Evolutionary conservation across 306 rosid species (phyloP), one percentile per base, ranked within the genome.

Genomic region (Senna siamea): DNA sequence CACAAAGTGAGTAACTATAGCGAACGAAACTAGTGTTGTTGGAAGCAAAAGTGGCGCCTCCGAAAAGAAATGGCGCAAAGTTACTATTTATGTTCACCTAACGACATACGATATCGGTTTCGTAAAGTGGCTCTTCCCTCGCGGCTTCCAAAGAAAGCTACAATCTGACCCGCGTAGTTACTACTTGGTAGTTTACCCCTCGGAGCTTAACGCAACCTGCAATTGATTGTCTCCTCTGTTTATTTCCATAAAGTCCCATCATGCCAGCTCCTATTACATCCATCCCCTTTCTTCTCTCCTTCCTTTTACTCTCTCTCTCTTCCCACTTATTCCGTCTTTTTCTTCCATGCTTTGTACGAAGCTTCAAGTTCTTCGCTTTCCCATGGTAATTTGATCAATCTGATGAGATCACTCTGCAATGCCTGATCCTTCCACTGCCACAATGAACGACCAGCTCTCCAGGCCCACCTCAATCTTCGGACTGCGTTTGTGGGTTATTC

Each of bases 381-480:
- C 12, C 50, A 5, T 43, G 10, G 9, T 17, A 0, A 12, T 7
- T 11, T 46, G 40, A 19, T 34, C 7, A 70, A 6, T 22, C 35
- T 38, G 14, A 54, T 54, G 75, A 53, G 38, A 23, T 70, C 76
- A 22, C 5, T 55, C 23, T 62, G 32, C 64, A 43, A 81, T 84
- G 85, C 85, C 79, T 54, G 88, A 79, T 66, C 62, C 44, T 82
- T 55, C 57, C 69, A 35, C 75, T 35, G 75, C 55, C 62, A 7
- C 67, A 73, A 79, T 87, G 85, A 76, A 78, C 82, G 92, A 87
- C 79, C 86, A 82, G 82, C 87, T 87, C 43, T 85, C 92, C 4
- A 80, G 76, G 10, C 86, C 67, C 23, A 87, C 92, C 32, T 85
- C 92, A 19, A 87, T 87, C 63, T 85, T 87, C 17, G 92, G 92